phyloP scores from a whole-genome alignment of 306 rosid species.

The Chamaecrista fasciculata region DNA sequence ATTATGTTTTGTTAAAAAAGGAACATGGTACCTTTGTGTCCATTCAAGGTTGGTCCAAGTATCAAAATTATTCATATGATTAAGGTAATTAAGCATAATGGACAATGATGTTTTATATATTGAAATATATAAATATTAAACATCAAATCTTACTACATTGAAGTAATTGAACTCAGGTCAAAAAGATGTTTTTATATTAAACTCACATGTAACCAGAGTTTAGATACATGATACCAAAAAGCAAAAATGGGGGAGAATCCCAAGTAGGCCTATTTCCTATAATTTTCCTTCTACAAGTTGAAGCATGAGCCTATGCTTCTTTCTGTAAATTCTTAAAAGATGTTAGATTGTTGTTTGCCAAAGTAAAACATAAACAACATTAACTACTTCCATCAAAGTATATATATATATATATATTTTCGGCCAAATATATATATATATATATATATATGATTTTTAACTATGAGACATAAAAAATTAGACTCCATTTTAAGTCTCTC shows the following conservation, averaged over 20 bases:
- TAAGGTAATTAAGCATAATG: too few species aligned
- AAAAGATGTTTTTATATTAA: too few species aligned
- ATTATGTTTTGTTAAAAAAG: too few species aligned
- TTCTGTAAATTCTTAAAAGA: slow-evolving; percentile 1
- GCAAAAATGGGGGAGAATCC: not conserved
- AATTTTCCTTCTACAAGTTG: slow-evolving; percentile 9
- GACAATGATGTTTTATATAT: too few species aligned
- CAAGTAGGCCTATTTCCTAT: not conserved
- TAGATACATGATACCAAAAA: not conserved
- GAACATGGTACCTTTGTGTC: too few species aligned
- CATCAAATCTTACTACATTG: too few species aligned
- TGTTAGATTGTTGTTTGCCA: slow-evolving; percentile 10
- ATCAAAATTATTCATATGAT: too few species aligned
- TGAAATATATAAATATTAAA: not conserved
- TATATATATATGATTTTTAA: slow-evolving; percentile 6
- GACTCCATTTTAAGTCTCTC: slow-evolving; percentile 15
- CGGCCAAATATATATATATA: too few species aligned
- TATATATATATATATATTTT: too few species aligned
- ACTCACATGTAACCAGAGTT: not conserved
- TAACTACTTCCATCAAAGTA: not conserved
- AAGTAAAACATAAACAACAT: not conserved
- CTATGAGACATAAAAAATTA: not conserved
- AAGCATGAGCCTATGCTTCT: slow-evolving; percentile 15
- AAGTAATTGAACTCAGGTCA: too few species aligned
- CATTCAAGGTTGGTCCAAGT: too few species aligned